phyloP scores from a whole-genome alignment of 1,284 basidiomycete genomes.

The Pseudozyma flocculosa region DNA sequence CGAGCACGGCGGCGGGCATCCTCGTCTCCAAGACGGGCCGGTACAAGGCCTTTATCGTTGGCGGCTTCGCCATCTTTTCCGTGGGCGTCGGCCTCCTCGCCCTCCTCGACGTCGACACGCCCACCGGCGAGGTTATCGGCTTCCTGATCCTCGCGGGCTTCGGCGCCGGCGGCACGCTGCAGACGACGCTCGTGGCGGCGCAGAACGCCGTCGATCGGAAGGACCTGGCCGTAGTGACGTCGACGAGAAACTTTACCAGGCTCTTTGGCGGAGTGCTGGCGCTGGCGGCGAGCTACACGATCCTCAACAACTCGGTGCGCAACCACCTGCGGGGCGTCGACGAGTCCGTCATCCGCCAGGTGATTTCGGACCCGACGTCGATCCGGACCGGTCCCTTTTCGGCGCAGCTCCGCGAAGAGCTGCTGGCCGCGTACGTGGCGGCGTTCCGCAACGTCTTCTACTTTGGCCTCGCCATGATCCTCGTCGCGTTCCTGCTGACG shows the following conservation, averaged over 20 bases:
- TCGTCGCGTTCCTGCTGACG: constrained; percentile 54
- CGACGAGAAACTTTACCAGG: constrained; percentile 70
- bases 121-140: constrained; percentile 65
- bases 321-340: constrained; percentile 6
- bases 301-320: constrained; percentile 43
- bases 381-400: constrained; percentile 15
- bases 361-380: constrained; percentile 29
- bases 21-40: constrained; percentile 67
- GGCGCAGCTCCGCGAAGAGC: constrained; percentile 38
- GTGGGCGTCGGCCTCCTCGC: constrained; percentile 66
- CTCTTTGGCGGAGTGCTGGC: constrained; percentile 68
- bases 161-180: constrained; percentile 66
- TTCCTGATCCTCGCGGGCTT: constrained; percentile 70
- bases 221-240: constrained; percentile 73
- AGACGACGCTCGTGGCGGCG: constrained; percentile 64
- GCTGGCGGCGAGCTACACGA: constrained; percentile 66
- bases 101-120: constrained; percentile 64
- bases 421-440: constrained; percentile 65
- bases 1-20: not conserved
- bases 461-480: constrained; percentile 23
- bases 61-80: constrained; percentile 64
- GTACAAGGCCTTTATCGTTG: constrained; percentile 68
- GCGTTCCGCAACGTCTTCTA: constrained; percentile 67
- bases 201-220: constrained; percentile 69
- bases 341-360: constrained; percentile 9